phyloP scores from a whole-genome alignment of 805 yeast genomes.

The Nakazawaea laoshanensis region DNA sequence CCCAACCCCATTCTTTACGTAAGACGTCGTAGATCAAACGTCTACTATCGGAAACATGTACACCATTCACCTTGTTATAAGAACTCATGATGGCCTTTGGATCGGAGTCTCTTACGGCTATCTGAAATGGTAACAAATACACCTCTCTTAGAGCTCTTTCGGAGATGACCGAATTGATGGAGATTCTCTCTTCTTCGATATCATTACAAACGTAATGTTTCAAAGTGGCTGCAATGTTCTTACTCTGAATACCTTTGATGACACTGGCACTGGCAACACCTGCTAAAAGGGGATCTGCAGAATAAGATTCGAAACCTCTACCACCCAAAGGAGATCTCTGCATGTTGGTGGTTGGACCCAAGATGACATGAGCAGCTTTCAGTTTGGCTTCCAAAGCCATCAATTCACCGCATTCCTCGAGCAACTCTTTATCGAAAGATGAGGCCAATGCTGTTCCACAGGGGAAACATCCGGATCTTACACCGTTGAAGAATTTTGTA shows the following conservation, averaged over 20 bases:
- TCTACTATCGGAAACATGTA: conserved; percentile 27
- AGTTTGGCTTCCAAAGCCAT: conserved; percentile 48
- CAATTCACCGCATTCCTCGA: conserved; percentile 37
- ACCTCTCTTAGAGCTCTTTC: conserved; percentile 36
- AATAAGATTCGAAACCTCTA: conserved; percentile 52
- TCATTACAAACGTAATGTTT: conserved; percentile 37
- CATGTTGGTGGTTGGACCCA: conserved; percentile 34
- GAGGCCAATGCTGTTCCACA: conserved; percentile 54
- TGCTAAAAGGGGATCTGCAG: conserved; percentile 49
- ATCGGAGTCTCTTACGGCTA: conserved; percentile 28
- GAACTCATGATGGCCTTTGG: conserved; percentile 33
- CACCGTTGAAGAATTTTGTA: conserved; percentile 40
- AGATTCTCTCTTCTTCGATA: conserved; percentile 28
- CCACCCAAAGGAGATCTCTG: conserved; percentile 36
- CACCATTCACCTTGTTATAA: conserved; percentile 33
- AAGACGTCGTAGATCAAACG: conserved; percentile 26
- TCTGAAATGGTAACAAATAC: conserved; percentile 34
- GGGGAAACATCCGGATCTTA: conserved; percentile 51
- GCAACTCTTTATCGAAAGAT: conserved; percentile 42
- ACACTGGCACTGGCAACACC: conserved; percentile 28
- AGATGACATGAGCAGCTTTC: conserved; percentile 41
- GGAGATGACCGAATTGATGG: conserved; percentile 28
- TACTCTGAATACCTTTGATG: conserved; percentile 29
- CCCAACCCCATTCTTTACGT: conserved; percentile 32
- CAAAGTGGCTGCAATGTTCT: conserved; percentile 29